Base-by-base conservation (phyloP, 495 filamentous ascomycete genomes). In the Aspergillus hancockii region DNA sequence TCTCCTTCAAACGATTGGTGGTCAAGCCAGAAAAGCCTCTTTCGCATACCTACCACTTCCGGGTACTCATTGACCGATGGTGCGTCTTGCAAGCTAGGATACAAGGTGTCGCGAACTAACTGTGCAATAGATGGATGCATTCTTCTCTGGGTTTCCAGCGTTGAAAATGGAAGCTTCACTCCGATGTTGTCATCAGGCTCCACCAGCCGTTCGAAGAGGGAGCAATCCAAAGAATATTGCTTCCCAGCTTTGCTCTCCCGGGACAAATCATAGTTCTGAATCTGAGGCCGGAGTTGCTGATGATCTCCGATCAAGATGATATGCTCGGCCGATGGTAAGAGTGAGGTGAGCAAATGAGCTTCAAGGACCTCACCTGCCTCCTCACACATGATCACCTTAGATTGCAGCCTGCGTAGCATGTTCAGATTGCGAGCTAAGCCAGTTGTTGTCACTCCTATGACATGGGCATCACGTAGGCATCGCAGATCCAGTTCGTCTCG, bases 331-430 rank as follows among this genome's bases (percentile, higher is more conserved):
- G 81, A 83, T 2, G 89, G 90, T 28, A 93, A 65, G 0, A 95
- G 64, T 1, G 88, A 83, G 0, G 87, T 83, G 8, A 93, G 72
- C 0, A 85, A 71, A 66, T 93, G 89, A 0, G 86, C 78, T 63
- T 93, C 89, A 25, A 92, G 70, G 0, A 93, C 87, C 60, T 93
- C 89, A 1, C 83, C 90, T 3, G 90, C 90, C 64, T 94, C 90
- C 72, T 93, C 90, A 60, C 84, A 87, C 5, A 93, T 43, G 52
- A 95, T 61, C 1, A 91, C 85, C 66, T 93, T 93, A 31, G 80
- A 76, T 23, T 71, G 65, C 4, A 93, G 55, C 16, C 78, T 77
- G 32, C 79, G 79, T 1, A 96, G 80, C 50, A 89, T 69, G 2
- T 82, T 72, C 0, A 91, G 65, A 47, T 89, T 86, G 14, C 79